A percentile compares a stretch with the other conserved stretches of the same genome.
Conservation (phyloP, 768 basidiomycete genomes). For the Trametes villosa region DNA sequence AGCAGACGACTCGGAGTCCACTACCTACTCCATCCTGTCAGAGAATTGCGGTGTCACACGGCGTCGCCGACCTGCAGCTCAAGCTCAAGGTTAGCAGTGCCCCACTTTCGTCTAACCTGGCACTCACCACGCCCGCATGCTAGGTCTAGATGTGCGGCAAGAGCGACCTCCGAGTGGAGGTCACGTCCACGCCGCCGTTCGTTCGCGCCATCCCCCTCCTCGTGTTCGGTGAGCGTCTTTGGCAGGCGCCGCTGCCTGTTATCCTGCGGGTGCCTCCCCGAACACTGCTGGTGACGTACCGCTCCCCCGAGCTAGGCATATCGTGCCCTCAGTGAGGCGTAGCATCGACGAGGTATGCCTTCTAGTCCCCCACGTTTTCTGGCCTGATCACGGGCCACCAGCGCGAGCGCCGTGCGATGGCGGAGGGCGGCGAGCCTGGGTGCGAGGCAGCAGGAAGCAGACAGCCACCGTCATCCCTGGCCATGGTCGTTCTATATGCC, state of each 20-base stretch:
- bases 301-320: too few species aligned
- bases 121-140: neutral
- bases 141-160: neutral
- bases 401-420: too few species aligned
- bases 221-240: neutral
- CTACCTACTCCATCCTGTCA: too few species aligned
- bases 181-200: neutral
- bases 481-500: neutral
- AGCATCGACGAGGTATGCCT: neutral
- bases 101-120: neutral
- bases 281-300: too few species aligned
- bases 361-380: neutral
- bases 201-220: neutral
- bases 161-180: neutral
- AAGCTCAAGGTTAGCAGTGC: neutral
- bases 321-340: too few species aligned
- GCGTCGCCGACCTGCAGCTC: too few species aligned
- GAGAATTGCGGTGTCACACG: too few species aligned
- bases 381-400: neutral
- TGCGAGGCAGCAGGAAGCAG: neutral
- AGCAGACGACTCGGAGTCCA: too few species aligned
- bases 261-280: too few species aligned
- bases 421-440: neutral
- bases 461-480: neutral
- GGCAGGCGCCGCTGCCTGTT: neutral